Evolutionary conservation across 2,329 filamentous ascomycete species (phyloP), one percentile per base, ranked within the genome.

Genomic region (Neopestalotiopsis clavispora): DNA sequence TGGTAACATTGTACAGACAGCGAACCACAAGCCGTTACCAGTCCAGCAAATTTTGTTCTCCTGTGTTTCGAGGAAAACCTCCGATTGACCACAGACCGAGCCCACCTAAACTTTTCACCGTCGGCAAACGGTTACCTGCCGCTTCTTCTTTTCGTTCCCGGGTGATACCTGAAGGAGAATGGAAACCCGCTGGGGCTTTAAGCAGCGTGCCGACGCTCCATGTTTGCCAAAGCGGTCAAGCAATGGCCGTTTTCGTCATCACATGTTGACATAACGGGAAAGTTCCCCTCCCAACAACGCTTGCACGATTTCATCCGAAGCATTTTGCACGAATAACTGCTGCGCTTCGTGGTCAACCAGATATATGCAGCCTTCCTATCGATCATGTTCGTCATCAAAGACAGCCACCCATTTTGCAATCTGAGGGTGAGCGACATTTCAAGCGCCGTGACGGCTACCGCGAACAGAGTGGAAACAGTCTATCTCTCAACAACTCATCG

Each of bases 141-240:
- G 60, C 45, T 58, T 30, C 38, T 61, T 66, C 49, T 52, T 52
- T 52, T 67, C 32, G 68, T 67, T 28, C 58, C 56, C 38, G n/a
- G 38, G 63, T 65, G 17, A 9, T 23, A 65, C 63, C 13, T 23
- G 10, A 12, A 32, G 17, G 12, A 23, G 2, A 23, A 3, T 32
- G 63, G 61, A 7, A 64, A 28, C 38, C 42, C 61, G 49, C 61
- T 17, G 10, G 23, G 23, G 38, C 38, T 40, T 38, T 23, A 40
- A 61, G 42, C 63, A 63, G 67, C n/a, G 20, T 20, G 63, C 56
- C 45, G 58, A 32, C 66, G 38, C 23, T 62, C 28, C 9, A 62
- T 59, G 63, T 69, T 49, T 66, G 59, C 65, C 49, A 59, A 67
- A 67, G 64, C 68, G 58, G 68, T 69, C 68, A 64, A 28, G 28